A percentile compares a stretch with the other conserved stretches of the same genome.
Conservation (phyloP, 2,329 filamentous ascomycete species). For the Aspergillus tamarii region DNA sequence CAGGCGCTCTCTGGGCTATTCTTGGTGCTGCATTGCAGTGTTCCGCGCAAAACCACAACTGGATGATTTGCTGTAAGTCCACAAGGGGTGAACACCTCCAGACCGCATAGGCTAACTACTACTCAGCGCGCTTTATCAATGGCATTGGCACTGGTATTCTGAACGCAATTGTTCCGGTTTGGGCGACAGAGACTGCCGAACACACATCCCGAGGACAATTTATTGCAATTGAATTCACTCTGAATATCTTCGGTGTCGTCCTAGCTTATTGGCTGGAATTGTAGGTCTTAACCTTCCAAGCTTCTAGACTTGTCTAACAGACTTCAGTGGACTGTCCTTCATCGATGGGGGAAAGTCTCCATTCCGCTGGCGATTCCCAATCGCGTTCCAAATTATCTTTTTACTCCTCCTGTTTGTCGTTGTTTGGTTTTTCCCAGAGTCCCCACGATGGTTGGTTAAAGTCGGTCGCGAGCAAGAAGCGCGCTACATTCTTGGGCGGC, state of each 20-base stretch:
- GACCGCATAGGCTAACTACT: neutral
- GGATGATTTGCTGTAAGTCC: slow-evolving; percentile 68
- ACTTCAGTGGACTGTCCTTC: slow-evolving; percentile 58
- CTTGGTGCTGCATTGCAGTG: slow-evolving; percentile 67
- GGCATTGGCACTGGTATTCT: slow-evolving; percentile 71
- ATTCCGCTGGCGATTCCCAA: slow-evolving; percentile 69
- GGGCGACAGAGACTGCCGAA: slow-evolving; percentile 70
- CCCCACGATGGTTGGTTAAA: slow-evolving; percentile 62
- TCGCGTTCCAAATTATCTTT: slow-evolving; percentile 71
- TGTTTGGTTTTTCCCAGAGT: slow-evolving; percentile 72
- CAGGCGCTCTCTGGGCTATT: slow-evolving; percentile 61
- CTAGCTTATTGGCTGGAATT: slow-evolving; percentile 65
- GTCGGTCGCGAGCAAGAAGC: slow-evolving; percentile 69
- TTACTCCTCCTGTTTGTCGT: slow-evolving; percentile 59
- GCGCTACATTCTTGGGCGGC: slow-evolving; percentile 64
- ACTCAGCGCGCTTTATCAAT: slow-evolving; percentile 59
- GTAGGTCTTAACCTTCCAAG: slow-evolving; percentile 27
- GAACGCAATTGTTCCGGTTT: slow-evolving; percentile 72
- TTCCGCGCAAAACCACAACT: slow-evolving; percentile 65
- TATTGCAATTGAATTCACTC: slow-evolving; percentile 71
- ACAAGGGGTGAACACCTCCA: too few relatives aligned
- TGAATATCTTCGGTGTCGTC: slow-evolving; percentile 73
- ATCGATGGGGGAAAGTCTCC: slow-evolving; percentile 61
- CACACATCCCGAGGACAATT: slow-evolving; percentile 70
- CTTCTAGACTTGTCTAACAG: neutral